Evolutionary conservation across 345 rosid species (phyloP).

Genomic region (Gossypium anomalum): DNA sequence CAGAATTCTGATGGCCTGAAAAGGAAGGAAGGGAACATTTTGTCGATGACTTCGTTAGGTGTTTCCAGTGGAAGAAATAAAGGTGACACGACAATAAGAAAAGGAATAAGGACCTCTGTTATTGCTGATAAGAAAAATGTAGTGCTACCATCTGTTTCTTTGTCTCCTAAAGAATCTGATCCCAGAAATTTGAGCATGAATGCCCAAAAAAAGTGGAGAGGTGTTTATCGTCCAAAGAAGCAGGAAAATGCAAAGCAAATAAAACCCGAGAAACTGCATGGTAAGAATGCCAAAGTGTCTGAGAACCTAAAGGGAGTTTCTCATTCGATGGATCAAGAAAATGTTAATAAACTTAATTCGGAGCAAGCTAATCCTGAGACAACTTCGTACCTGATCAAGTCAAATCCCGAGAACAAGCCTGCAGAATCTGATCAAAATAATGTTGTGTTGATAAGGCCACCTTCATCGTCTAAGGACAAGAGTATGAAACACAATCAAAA

Average conservation of each 20-base stretch:
- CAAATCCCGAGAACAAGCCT: conserved; percentile 23
- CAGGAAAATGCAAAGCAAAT: conserved; percentile 15
- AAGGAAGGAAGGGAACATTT: conserved; percentile 10
- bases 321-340: conserved; percentile 21
- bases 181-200: conserved; percentile 24
- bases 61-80: conserved; percentile 23
- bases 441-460: conserved; percentile 3
- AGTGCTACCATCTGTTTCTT: conserved; percentile 15
- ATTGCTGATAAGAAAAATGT: conserved; percentile 20
- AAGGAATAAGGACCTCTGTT: conserved; percentile 18
- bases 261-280: conserved; percentile 8
- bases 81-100: conserved; percentile 18
- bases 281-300: conserved; percentile 17
- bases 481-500: conserved; percentile 18
- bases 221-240: conserved; percentile 21
- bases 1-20: not conserved
- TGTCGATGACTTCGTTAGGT: conserved; percentile 8
- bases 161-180: conserved; percentile 8
- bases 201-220: conserved; percentile 10
- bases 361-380: conserved; percentile 32
- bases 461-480: conserved; percentile 23
- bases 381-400: conserved; percentile 41
- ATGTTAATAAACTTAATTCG: conserved; percentile 16
- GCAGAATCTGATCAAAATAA: conserved; percentile 10
- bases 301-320: conserved; percentile 19